Conservation (phyloP, 306 rosid genomes). For the Quercus bicolor region DNA sequence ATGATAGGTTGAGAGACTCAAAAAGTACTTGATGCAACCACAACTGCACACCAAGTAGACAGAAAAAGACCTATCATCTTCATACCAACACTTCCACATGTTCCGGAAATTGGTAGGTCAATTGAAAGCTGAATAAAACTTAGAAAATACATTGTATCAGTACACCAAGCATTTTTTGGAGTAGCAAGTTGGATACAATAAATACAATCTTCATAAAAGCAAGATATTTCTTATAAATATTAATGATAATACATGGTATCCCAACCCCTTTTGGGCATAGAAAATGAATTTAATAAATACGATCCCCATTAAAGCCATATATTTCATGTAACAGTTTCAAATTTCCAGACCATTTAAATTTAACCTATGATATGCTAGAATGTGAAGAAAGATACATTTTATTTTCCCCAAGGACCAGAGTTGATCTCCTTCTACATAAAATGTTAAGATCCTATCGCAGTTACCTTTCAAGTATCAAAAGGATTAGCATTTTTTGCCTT, state of each 20-base stretch:
- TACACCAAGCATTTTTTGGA: background rate
- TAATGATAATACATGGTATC: background rate
- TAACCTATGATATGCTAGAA: too few relatives aligned
- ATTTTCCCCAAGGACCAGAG: too few relatives aligned
- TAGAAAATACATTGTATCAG: background rate
- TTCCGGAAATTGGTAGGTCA: background rate
- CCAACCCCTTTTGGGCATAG: background rate
- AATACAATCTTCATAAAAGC: background rate
- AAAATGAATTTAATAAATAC: constrained; percentile 1
- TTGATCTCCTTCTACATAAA: too few relatives aligned
- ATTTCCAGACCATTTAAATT: background rate
- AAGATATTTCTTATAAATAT: background rate
- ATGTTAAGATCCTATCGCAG: too few relatives aligned
- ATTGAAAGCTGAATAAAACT: background rate
- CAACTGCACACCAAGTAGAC: background rate
- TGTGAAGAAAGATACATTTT: too few relatives aligned
- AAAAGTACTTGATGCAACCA: background rate
- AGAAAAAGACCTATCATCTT: too few relatives aligned
- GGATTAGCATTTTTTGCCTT: too few relatives aligned
- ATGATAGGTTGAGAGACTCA: background rate
- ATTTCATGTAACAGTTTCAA: background rate
- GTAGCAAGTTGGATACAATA: background rate
- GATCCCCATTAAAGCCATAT: background rate
- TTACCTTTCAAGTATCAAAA: too few relatives aligned
- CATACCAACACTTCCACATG: background rate